Evolutionary conservation across 2,329 filamentous ascomycete genomes (phyloP), one percentile per base, ranked within the genome.

Genomic region (Phyllosticta paracitricarpa): DNA sequence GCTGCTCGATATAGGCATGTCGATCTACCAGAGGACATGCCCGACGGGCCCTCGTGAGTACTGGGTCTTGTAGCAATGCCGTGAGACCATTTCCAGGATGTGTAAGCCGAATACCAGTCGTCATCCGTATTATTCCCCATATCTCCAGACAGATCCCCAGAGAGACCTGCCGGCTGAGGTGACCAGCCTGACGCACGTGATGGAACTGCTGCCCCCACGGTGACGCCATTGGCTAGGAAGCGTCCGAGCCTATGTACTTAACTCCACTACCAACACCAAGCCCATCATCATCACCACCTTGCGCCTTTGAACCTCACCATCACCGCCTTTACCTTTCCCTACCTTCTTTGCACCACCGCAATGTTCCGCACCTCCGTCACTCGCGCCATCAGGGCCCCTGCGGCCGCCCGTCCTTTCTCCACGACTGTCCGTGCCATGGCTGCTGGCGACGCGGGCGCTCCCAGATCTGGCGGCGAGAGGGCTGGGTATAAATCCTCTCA

Each of bases 391-490:
- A 75, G 73, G 65, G 68, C 71, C 59, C 65, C 73, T 63, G 70
- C 72, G 63, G 67, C 73, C 53, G 66, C 68, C 61, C 71, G 73
- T 71, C 69, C 72, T 66, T 77, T 81, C 72, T 75, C 75, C 61
- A 69, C 72, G 62, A 72, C 74, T 51, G 68, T 75, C 58, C 72
- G 74, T 56, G 70, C 71, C 62, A 76, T 78, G 75, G 68, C 75
- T 57, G 75, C 62, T 55, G 78, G 78, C 40, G 75, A 78, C 61
- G 74, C 78, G 62, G 77, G 73, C 55, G 58, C 70, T 24, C 71
- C 75, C 19, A 71, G 78, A 64, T 66, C 76, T 14, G 74, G 72
- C 35, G 78, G 78, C 53, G 59, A 65, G 40, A 72, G 72, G 58
- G 64, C 67, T 56, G 72, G 69, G 74, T 75, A 65, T 65, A 70